A percentile compares a stretch with the other conserved stretches of the same genome.
Conservation (phyloP, 441 rosid species). For the Kokia cookei region DNA sequence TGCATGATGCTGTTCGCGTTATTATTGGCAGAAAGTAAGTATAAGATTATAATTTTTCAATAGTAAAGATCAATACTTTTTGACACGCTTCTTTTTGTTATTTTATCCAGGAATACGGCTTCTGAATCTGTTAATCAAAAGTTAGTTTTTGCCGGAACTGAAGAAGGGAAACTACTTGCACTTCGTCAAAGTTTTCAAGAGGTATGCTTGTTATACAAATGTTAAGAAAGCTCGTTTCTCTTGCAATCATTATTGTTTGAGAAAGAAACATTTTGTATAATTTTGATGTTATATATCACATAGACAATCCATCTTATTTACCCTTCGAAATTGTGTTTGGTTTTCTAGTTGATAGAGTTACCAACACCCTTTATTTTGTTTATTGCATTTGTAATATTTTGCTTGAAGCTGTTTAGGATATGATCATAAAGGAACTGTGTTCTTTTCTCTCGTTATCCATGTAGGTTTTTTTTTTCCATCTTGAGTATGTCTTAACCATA, state of each 20-base stretch:
- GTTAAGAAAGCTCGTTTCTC: not conserved
- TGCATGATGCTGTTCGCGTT: slow-evolving; percentile 98
- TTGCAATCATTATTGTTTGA: not conserved
- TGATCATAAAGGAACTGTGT: not conserved
- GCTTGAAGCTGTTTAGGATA: not conserved
- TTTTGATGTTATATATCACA: not conserved
- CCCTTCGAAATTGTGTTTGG: not conserved
- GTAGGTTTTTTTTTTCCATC: not conserved
- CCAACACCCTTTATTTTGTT: not conserved
- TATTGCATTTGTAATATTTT: not conserved
- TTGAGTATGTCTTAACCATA: slow-evolving; percentile 9
- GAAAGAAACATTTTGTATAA: not conserved
- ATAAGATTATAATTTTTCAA: not conserved
- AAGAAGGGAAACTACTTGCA: slow-evolving; percentile 91
- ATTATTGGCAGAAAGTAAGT: slow-evolving; percentile 85
- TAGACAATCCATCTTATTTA: not conserved
- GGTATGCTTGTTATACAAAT: slow-evolving; percentile 37
- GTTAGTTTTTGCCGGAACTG: slow-evolving; percentile 83
- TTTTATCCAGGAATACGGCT: slow-evolving; percentile 68
- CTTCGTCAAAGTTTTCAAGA: slow-evolving; percentile 86
- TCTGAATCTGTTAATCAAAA: slow-evolving; percentile 81
- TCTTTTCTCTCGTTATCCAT: not conserved
- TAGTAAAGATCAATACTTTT: not conserved
- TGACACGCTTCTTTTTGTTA: not conserved
- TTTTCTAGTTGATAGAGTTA: not conserved